Conservation (phyloP, 805 yeast species). For the Metschnikowia arizonensis region DNA sequence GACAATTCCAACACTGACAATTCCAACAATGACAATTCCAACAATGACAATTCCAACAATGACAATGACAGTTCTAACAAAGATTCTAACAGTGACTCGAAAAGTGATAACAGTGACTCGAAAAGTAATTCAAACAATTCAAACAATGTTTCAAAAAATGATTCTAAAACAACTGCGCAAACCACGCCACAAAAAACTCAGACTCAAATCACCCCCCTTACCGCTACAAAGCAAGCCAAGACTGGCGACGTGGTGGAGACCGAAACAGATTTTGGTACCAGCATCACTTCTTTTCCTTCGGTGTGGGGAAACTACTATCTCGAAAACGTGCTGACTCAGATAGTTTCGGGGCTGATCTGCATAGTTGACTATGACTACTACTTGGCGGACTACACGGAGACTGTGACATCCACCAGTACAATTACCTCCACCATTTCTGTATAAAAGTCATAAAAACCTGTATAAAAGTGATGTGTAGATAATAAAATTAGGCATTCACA, state of each 20-base stretch:
- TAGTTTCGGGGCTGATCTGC: slow-evolving; percentile 29
- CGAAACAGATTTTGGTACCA: slow-evolving; percentile 1
- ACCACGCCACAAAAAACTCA: no score
- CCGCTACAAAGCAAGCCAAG: slow-evolving; percentile 21
- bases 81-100: slow-evolving; percentile 6
- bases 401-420: slow-evolving; percentile 39
- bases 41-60: background rate
- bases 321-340: slow-evolving; percentile 29
- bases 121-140: background rate
- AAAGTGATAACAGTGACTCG: background rate
- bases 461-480: no score
- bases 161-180: slow-evolving; percentile 6
- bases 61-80: background rate
- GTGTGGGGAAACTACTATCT: slow-evolving; percentile 32
- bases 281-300: slow-evolving; percentile 17
- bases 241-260: slow-evolving; percentile 21
- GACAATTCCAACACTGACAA: no score
- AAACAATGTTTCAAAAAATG: background rate
- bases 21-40: background rate
- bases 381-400: slow-evolving; percentile 25
- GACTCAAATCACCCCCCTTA: background rate
- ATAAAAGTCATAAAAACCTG: no score
- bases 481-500: no score
- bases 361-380: slow-evolving; percentile 37
- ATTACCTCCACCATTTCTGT: slow-evolving; percentile 32